Base-by-base conservation (phyloP, 1,284 basidiomycete species). In the Puccinia coronata region DNA sequence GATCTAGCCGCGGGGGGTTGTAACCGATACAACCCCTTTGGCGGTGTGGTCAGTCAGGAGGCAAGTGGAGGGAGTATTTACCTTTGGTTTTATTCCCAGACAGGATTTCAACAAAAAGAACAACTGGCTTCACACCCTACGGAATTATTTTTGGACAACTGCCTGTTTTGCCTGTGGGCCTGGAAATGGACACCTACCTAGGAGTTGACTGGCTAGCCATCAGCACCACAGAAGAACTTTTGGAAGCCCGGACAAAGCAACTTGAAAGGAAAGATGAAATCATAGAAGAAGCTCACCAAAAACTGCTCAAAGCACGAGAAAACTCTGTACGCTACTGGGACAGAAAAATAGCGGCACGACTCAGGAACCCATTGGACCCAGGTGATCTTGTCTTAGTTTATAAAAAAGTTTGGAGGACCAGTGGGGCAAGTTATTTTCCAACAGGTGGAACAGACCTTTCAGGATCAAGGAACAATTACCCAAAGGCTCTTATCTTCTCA, bases 401-500 rank as follows among this genome's bases (percentile, higher is more conserved):
- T 36, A 75, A 75, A 39, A 57, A 61, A 34, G 1, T 23, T 61
- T 75, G 3, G 53, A 75, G 8, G 28, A 47, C 39, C 72, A 74
- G 25, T 74, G 72, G 53, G 72, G 72, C 34, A 74, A 74, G 25
- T 16, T 75, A 41, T 75, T 75, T 75, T 1, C 1, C 2, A 61
- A 75, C 16, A 59, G 55, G 31, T 73, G 71, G 71, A 74, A 74
- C 36, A 36, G 71, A 18, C 71, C 71, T 4, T 73, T 31, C n/a
- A 25, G 28, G 34, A 36, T 74, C 2, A 59, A 25, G n/a, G 9
- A 36, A 8, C 47, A 74, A 23, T 2, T 39, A 12, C 0, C 2
- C 4, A 25, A 20, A 39, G 72, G 72, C 11, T 20, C 47, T 39
- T 74, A 74, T 59, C 4, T 74, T 11, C 49, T 72, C 25, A 31